Conservation (phyloP, 1,284 basidiomycete species). For the Apiotrichum siamense region DNA sequence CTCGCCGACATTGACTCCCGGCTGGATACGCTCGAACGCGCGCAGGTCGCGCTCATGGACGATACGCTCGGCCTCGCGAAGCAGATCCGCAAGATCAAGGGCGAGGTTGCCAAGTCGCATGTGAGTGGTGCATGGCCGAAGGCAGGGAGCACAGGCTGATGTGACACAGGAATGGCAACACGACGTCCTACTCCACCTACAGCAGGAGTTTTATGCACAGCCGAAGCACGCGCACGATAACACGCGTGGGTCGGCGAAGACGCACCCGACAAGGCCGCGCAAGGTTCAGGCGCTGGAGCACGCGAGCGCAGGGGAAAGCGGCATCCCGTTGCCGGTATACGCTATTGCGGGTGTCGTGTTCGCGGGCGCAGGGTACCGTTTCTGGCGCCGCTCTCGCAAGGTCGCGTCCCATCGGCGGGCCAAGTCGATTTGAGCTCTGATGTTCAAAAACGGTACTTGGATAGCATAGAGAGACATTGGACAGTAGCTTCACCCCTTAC, state of each 20-base stretch:
- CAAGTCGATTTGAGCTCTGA: too few species aligned
- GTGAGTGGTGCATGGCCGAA: neutral
- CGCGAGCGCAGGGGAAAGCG: too few species aligned
- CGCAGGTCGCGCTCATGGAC: neutral
- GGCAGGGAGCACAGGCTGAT: neutral
- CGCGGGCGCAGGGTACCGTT: too few species aligned
- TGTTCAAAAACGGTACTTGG: too few species aligned
- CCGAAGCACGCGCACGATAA: neutral
- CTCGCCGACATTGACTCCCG: neutral
- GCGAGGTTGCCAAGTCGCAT: neutral
- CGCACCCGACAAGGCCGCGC: too few species aligned
- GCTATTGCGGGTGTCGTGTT: too few species aligned
- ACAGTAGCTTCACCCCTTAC: too few species aligned
- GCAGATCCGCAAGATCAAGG: neutral
- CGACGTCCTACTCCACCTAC: slow-evolving; percentile 53
- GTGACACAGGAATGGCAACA: slow-evolving; percentile 44
- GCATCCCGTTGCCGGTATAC: too few species aligned
- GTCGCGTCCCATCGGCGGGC: too few species aligned
- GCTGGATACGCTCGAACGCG: neutral
- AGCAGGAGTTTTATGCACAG: slow-evolving; percentile 52
- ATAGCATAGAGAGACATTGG: too few species aligned
- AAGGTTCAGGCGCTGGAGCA: too few species aligned
- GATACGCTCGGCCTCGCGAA: neutral
- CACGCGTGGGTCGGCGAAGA: neutral
- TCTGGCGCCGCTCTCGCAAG: too few species aligned